Conservation (phyloP, 805 yeast species). For the Phaffomyces thermotolerans region DNA sequence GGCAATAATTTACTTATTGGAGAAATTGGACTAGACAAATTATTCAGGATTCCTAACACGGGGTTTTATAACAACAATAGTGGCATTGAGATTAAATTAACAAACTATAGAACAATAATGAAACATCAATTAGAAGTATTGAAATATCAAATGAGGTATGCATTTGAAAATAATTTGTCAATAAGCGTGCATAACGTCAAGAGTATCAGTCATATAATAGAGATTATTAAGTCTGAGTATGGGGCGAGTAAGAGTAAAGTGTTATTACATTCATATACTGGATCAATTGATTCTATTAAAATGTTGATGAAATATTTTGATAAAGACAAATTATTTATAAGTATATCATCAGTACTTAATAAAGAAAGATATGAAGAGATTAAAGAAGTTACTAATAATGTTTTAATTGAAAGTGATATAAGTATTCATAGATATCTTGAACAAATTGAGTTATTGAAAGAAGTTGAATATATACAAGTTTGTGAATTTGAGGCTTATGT, state of each 20-base stretch:
- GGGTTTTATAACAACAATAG: conserved; percentile 45
- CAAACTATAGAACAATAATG: conserved; percentile 48
- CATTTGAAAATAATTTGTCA: conserved; percentile 39
- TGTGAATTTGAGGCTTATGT: neutral
- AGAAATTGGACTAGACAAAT: conserved; percentile 85
- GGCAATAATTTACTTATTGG: conserved; percentile 42
- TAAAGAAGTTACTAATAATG: neutral
- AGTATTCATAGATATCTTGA: conserved; percentile 8
- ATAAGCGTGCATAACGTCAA: conserved; percentile 84
- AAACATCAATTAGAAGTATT: conserved; percentile 61
- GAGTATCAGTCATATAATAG: conserved; percentile 57
- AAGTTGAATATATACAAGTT: neutral
- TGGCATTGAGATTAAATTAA: conserved; percentile 18
- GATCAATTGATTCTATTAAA: conserved; percentile 63
- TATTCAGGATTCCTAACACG: conserved; percentile 56
- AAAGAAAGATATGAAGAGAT: conserved; percentile 4
- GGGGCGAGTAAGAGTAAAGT: conserved; percentile 30
- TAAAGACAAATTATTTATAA: too few relatives aligned
- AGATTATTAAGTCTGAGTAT: conserved; percentile 25
- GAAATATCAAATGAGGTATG: conserved; percentile 43
- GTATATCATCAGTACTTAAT: too few relatives aligned
- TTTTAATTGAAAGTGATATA: conserved; percentile 20
- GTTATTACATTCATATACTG: conserved; percentile 81
- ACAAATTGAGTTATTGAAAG: conserved; percentile 4
- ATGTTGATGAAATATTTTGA: neutral